Base-by-base conservation (phyloP, 129 eudicot species). In the Solidago caesia region DNA sequence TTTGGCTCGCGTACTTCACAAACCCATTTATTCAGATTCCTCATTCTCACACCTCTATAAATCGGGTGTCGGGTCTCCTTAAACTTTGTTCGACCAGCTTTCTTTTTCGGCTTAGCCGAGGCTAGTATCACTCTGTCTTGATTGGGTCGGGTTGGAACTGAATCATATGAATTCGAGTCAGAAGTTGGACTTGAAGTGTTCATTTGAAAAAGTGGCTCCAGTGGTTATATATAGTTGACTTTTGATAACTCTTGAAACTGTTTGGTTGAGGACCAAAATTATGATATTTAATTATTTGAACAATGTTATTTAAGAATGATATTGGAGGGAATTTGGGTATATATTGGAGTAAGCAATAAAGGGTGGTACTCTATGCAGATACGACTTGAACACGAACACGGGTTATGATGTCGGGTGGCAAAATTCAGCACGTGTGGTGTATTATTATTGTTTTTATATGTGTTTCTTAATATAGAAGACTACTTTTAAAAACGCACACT, bases 61-160 rank as follows among this genome's bases (percentile, higher is more conserved):
- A 90, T 83, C 0, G 96, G 96, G 79, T 90, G 96, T 51, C 96
- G 80, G 26, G 96, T 90, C 80, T 90, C 96, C 75, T 77, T 83
- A 71, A 90, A 85, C 81, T 87, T 87, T 47, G 84, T 90, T 82
- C 96, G 80, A 9, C 96, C 96, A 11, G 94, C 91, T 10, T 82
- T 77, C 61, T 82, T 87, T 80, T 90, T 90, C 9, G 96, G 96
- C 64, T 58, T 71, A 72, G 77, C 70, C 1, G 92, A 79, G 1
- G 96, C 88, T 13, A 90, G 59, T 48, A 79, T 77, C 13, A 83
- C 70, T 57, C 82, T 86, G 9, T 90, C 90, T 68, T 89, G 44
- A 2, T 4, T 46, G 56, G 71, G 44, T 47, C 52, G 76, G 7
- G 21, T 12, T 15, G 26, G 0, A 7, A 42, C 61, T 56, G 81